Percentiles rank a stretch among this genome's conserved stretches.
Conservation (phyloP, 106 monocot species). For the Dendrobium catenatum region DNA sequence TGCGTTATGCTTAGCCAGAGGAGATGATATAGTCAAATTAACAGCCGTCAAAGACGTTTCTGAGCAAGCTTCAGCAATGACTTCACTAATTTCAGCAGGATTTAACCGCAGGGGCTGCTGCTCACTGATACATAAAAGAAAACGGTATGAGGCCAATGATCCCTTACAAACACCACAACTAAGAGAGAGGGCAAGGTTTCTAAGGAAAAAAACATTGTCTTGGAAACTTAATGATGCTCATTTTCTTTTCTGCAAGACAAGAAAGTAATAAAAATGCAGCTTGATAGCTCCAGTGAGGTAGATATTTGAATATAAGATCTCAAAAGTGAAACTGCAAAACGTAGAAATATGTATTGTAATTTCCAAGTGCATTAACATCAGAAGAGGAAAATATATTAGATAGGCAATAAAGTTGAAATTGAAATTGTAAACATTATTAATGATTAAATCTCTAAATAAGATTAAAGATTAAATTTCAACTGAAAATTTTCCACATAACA, state of each 20-base stretch:
- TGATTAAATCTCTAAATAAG: too few relatives aligned
- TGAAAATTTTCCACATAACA: too few relatives aligned
- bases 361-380: too few relatives aligned
- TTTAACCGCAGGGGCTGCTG: conserved; percentile 94
- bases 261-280: neutral
- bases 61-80: conserved; percentile 92
- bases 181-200: neutral
- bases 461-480: too few relatives aligned
- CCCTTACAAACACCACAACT: neutral
- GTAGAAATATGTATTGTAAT: too few relatives aligned
- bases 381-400: too few relatives aligned
- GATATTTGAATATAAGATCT: too few relatives aligned
- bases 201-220: neutral
- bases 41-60: conserved; percentile 44
- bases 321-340: too few relatives aligned
- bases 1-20: conserved; percentile 38
- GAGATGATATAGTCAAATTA: conserved; percentile 42
- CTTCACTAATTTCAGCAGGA: conserved; percentile 83
- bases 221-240: neutral
- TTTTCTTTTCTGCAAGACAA: neutral
- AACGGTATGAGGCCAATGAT: neutral
- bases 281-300: neutral
- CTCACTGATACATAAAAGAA: conserved; percentile 52
- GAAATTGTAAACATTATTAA: too few relatives aligned
- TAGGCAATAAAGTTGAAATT: too few relatives aligned